These are phyloP conservation scores for Solanum pimpinellifolium DNA, from an alignment of 257 asterid genomes.

Conservation along the genomic window DNA sequence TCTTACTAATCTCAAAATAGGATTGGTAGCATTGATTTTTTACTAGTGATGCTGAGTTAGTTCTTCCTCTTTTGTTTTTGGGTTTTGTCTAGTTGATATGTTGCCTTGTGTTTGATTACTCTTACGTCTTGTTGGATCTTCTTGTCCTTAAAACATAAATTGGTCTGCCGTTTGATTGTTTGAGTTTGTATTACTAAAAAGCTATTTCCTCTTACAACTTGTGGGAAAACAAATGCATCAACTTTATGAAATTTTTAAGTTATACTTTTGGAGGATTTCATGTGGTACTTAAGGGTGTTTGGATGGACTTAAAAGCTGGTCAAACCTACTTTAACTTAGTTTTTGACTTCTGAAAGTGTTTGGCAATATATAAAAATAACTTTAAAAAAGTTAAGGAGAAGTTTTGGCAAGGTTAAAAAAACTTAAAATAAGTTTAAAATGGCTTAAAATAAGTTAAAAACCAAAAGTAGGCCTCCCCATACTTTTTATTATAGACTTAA, in stretches of 20 bases:
- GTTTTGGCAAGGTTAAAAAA: not conserved
- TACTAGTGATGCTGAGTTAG: not conserved
- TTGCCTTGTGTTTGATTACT: not conserved
- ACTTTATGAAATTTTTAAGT: not conserved
- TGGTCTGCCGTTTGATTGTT: not conserved
- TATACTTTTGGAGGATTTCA: not conserved
- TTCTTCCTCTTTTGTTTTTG: not conserved
- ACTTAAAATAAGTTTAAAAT: too few species aligned
- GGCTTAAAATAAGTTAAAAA: not conserved
- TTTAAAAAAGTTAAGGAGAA: not conserved
- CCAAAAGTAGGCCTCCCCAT: not conserved
- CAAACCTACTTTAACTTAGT: not conserved
- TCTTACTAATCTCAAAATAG: not conserved
- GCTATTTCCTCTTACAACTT: not conserved
- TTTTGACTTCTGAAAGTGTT: not conserved
- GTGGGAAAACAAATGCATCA: not conserved
- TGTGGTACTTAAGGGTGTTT: not conserved
- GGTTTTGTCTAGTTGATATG: not conserved
- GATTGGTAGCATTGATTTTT: not conserved
- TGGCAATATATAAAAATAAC: not conserved
- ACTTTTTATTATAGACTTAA: not conserved
- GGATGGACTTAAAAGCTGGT: not conserved
- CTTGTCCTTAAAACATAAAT: not conserved
- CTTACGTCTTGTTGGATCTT: not conserved
- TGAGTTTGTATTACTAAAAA: not conserved